Percentiles rank a stretch among this genome's conserved stretches.
Conservation (phyloP, 805 yeast genomes). For the Zygoascus biomembranicola region DNA sequence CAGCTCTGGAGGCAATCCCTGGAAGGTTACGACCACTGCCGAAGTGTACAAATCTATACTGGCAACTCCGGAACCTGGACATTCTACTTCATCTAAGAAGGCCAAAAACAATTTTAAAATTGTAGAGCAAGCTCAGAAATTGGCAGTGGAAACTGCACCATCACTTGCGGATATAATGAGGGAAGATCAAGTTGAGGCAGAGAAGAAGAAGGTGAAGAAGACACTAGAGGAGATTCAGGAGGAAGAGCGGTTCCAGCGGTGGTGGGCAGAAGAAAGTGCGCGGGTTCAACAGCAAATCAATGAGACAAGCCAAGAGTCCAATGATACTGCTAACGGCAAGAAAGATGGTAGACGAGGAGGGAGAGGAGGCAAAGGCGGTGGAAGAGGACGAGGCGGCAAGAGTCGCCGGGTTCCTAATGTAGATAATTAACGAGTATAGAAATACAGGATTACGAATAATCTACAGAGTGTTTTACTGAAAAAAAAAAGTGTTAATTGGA, state of each 20-base stretch:
- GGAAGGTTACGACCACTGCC: neutral
- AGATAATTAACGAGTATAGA: neutral
- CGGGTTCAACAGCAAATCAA: slow-evolving; percentile 5
- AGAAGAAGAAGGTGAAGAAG: slow-evolving; percentile 29
- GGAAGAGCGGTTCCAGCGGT: slow-evolving; percentile 74
- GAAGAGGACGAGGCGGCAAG: neutral
- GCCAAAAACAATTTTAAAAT: neutral
- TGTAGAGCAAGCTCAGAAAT: neutral
- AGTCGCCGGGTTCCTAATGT: neutral
- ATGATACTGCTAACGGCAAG: neutral
- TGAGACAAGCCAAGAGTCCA: neutral
- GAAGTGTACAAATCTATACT: neutral
- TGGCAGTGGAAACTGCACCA: neutral
- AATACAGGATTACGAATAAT: neutral
- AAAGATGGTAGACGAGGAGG: neutral
- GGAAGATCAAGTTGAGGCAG: slow-evolving; percentile 35
- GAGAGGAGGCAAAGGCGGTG: neutral
- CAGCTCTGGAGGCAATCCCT: neutral
- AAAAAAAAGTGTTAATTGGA: too few relatives aligned
- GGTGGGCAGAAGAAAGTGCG: slow-evolving; percentile 71
- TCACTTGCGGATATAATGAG: slow-evolving; percentile 23
- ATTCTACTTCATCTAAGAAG: neutral
- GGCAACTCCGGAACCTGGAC: neutral
- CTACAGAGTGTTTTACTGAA: too few relatives aligned
- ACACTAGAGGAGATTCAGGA: slow-evolving; percentile 64